Evolutionary conservation across 2,329 filamentous ascomycete species (phyloP).

Genomic region (Westerdykella ornata): DNA sequence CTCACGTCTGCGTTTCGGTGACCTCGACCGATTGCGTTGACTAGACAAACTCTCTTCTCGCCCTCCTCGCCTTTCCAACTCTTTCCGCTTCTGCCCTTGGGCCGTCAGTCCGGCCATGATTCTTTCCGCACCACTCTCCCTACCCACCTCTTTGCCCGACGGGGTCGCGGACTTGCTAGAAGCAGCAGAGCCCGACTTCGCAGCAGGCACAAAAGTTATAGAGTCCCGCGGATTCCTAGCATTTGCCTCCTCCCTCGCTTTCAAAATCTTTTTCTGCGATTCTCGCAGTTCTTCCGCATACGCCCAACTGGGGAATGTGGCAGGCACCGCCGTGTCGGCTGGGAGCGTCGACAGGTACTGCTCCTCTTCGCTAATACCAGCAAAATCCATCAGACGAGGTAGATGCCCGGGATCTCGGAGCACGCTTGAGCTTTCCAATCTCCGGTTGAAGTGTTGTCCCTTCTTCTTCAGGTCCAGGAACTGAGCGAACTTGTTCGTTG

Average conservation of each 20-base stretch:
- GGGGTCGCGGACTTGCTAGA: slow-evolving; percentile 21
- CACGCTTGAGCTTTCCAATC: slow-evolving; percentile 59
- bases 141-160: slow-evolving; percentile 10
- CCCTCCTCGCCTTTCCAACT: slow-evolving; percentile 24
- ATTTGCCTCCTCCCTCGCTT: slow-evolving; percentile 29
- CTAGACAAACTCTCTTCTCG: slow-evolving; percentile 11
- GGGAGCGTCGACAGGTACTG: slow-evolving; percentile 60
- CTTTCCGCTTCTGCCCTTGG: slow-evolving; percentile 24
- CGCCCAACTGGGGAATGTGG: slow-evolving; percentile 38
- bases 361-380: slow-evolving; percentile 48
- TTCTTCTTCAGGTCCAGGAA: slow-evolving; percentile 73
- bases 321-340: slow-evolving; percentile 35
- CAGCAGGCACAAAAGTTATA: slow-evolving; percentile 32
- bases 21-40: slow-evolving; percentile 23
- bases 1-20: slow-evolving; percentile 24
- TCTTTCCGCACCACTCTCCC: slow-evolving; percentile 16
- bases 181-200: slow-evolving; percentile 13
- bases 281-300: slow-evolving; percentile 40
- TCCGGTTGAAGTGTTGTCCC: slow-evolving; percentile 71
- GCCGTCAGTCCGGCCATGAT: slow-evolving; percentile 13
- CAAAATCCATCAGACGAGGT: slow-evolving; percentile 66
- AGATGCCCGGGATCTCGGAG: slow-evolving; percentile 66
- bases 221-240: slow-evolving; percentile 22
- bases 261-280: slow-evolving; percentile 36
- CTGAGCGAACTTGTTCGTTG: slow-evolving; percentile 62